Base-by-base conservation (phyloP, 257 asterid genomes). In the Handroanthus guayacan region DNA sequence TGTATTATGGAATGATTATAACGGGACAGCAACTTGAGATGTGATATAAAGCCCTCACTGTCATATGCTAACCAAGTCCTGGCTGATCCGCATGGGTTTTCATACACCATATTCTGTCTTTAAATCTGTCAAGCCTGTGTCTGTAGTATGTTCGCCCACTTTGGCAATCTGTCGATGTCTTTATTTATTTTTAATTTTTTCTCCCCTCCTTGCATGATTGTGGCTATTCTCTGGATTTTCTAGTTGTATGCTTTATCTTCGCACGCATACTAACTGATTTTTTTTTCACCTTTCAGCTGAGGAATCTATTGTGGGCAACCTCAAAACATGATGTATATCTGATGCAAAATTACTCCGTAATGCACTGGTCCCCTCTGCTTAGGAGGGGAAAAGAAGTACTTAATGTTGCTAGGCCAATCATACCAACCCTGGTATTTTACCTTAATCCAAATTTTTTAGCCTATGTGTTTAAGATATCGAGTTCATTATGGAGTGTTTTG, bases 281-380 rank as follows among this genome's bases (percentile, higher is more conserved):
- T 50, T 69, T 56, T 69, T 56, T 5, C 72, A 41, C 67, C 34
- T 80, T 82, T 81, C 89, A 93, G 98, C 87, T 93, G 81, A 86
- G 98, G 80, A 91, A 89, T 79, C 89, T 93, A 52, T 52, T 93
- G 11, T 88, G 93, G 88, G 92, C 97, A 17, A 86, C 90, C 45
- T 41, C 45, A 41, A 41, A 41, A 41, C 45, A 41, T 8, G 45
- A 41, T 4, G 45, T 41, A 41, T 90, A 88, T 75, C 85, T 90
- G 74, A 87, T 86, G 90, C 93, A 88, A 81, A 85, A 87, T 72
- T 82, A 90, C 82, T 88, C 96, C 8, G 72, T 90, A 52, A 83
- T 86, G 90, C 94, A 90, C 79, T 90, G 96, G 96, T 88, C 93
- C 37, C 75, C 96, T 75, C 85, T 86, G 74, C 81, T 79, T 18